Percentiles rank a stretch among this genome's conserved stretches.
phyloP scores from a whole-genome alignment of 305 asterid genomes.

The Fraxinus sp. region DNA sequence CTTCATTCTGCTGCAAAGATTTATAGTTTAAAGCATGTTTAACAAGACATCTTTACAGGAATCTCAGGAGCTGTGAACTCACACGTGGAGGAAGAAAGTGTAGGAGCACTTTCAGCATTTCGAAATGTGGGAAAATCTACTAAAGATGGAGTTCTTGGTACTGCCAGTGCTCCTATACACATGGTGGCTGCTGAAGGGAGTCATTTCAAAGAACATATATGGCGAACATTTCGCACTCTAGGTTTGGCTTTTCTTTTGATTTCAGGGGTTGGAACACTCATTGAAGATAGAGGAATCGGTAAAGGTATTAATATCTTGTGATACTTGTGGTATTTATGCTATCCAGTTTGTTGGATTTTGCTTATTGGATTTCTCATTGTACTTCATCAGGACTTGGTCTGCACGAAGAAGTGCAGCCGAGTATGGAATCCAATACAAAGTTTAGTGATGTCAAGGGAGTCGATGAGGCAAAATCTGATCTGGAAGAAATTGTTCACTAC shows the following conservation, averaged over 20 bases:
- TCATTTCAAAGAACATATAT: slow-evolving; percentile 81
- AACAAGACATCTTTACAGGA: slow-evolving; percentile 37
- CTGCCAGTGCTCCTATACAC: slow-evolving; percentile 83
- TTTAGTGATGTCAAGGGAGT: slow-evolving; percentile 86
- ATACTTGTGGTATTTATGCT: slow-evolving; percentile 7
- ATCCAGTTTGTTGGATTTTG: slow-evolving; percentile 6
- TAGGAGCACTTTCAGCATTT: slow-evolving; percentile 66
- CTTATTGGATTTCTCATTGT: slow-evolving; percentile 16
- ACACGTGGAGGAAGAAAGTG: slow-evolving; percentile 51
- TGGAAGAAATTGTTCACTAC: slow-evolving; percentile 90
- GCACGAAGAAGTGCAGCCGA: slow-evolving; percentile 77
- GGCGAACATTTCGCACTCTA: slow-evolving; percentile 90
- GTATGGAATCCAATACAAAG: slow-evolving; percentile 72
- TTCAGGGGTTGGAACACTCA: slow-evolving; percentile 85
- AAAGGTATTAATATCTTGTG: slow-evolving; percentile 56
- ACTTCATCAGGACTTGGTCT: slow-evolving; percentile 64
- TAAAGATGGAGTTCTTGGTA: slow-evolving; percentile 69
- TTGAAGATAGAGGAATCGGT: slow-evolving; percentile 91
- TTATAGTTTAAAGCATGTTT: slow-evolving; percentile 3
- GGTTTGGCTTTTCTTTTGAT: slow-evolving; percentile 79
- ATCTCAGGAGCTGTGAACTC: slow-evolving; percentile 43
- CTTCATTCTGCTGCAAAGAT: not conserved
- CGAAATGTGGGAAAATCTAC: slow-evolving; percentile 60
- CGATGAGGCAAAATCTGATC: slow-evolving; percentile 85
- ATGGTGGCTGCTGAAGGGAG: slow-evolving; percentile 95